Evolutionary conservation across 306 rosid species (phyloP).

Genomic region (Hippophae tibetana): DNA sequence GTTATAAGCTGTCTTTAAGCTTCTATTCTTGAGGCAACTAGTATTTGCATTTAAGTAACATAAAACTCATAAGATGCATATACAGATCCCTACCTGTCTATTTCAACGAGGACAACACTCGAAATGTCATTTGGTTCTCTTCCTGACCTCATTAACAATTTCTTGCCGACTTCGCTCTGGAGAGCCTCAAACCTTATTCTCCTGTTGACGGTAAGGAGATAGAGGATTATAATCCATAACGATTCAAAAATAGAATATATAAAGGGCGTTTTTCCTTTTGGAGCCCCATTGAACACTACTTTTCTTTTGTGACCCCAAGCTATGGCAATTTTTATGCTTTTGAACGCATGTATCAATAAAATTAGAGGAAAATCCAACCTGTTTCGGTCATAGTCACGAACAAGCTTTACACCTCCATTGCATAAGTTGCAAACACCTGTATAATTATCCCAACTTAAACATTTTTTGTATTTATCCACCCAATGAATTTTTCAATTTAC

Average conservation of each 20-base stretch:
- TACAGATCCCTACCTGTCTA: constrained; percentile 36
- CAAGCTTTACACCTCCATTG: constrained; percentile 87
- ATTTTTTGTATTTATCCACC: not conserved
- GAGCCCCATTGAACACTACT: too few species aligned
- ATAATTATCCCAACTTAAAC: constrained; percentile 1
- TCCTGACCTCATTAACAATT: constrained; percentile 75
- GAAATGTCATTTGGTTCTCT: constrained; percentile 95
- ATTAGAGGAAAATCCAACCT: constrained; percentile 23
- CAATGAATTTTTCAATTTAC: too few species aligned
- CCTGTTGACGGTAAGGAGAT: constrained; percentile 22
- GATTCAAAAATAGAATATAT: too few species aligned
- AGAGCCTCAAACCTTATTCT: constrained; percentile 74
- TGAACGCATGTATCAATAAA: not conserved
- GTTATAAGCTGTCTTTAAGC: too few species aligned
- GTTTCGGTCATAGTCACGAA: constrained; percentile 66
- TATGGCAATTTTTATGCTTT: too few species aligned
- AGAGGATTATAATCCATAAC: too few species aligned
- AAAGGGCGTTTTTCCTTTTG: too few species aligned
- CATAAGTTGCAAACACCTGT: constrained; percentile 88
- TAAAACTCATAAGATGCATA: too few species aligned
- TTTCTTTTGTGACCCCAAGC: too few species aligned
- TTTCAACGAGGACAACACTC: constrained; percentile 86
- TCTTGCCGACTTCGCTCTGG: constrained; percentile 87
- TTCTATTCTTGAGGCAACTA: too few species aligned
- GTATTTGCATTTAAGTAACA: too few species aligned